Percentiles rank a stretch among this genome's conserved stretches.
Evolutionary conservation across 192 early-diverging fungal genomes (phyloP).

Genomic region (Rhizoclosmatium sp.): DNA sequence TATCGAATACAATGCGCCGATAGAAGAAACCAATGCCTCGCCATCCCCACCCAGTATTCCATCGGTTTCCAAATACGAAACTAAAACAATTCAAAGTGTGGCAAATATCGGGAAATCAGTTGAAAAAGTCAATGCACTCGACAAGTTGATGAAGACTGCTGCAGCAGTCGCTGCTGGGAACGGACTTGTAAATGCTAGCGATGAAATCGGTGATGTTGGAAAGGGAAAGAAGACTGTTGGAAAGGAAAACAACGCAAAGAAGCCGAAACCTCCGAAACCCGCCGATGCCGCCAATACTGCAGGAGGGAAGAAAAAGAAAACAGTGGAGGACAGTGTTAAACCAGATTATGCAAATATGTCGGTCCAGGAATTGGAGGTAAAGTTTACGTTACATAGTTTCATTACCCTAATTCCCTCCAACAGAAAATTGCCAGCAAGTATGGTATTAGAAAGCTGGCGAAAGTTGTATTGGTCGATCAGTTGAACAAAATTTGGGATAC

Average conservation of each 20-base stretch:
- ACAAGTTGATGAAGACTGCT: slow-evolving; percentile 5
- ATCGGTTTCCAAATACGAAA: no score
- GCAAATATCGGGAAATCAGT: no score
- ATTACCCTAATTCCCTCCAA: background rate
- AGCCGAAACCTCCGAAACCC: no score
- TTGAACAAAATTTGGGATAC: slow-evolving; percentile 22
- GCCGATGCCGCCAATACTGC: background rate
- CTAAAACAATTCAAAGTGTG: no score
- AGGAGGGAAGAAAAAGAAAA: background rate
- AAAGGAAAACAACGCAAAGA: no score
- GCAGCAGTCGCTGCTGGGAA: background rate
- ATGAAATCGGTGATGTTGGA: background rate
- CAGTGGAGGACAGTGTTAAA: background rate
- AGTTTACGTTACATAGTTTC: background rate
- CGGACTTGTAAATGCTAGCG: background rate
- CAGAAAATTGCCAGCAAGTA: slow-evolving; percentile 19
- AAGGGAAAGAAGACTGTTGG: background rate
- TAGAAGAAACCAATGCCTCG: no score
- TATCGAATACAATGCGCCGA: no score
- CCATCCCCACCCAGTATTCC: no score
- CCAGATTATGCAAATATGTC: slow-evolving; percentile 6
- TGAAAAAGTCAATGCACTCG: background rate
- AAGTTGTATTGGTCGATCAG: slow-evolving; percentile 4
- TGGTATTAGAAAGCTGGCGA: slow-evolving; percentile 20
- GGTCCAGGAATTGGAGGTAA: slow-evolving; percentile 8